Percentiles rank a stretch among this genome's conserved stretches.
phyloP scores from a whole-genome alignment of 805 yeast species.

The Candida boleticola region DNA sequence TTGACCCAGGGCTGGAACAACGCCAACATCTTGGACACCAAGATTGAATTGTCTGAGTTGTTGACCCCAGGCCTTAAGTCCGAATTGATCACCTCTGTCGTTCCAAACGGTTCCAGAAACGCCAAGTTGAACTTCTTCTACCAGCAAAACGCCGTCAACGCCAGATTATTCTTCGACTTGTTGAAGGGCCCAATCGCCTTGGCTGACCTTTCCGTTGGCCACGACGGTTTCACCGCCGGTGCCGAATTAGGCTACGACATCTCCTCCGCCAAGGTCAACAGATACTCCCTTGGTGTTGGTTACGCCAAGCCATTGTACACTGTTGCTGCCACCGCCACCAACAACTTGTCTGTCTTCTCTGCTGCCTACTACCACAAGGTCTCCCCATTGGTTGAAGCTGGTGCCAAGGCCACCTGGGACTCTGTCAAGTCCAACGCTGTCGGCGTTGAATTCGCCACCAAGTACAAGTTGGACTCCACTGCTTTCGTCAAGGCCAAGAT shows the following conservation, averaged over 20 bases:
- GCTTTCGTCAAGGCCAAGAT: constrained; percentile 96
- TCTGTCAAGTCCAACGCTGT: constrained; percentile 79
- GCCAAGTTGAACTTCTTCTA: constrained; percentile 89
- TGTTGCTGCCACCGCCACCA: constrained; percentile 77
- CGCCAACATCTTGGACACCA: constrained; percentile 87
- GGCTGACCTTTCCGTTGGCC: constrained; percentile 93
- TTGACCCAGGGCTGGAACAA: constrained; percentile 98
- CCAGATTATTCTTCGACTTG: constrained; percentile 92
- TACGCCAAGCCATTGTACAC: constrained; percentile 87
- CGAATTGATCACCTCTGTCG: constrained; percentile 81
- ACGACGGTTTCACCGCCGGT: constrained; percentile 96
- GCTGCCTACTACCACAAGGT: constrained; percentile 98
- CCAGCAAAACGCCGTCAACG: constrained; percentile 89
- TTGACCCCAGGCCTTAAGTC: constrained; percentile 94
- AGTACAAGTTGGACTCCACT: constrained; percentile 83
- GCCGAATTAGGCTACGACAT: constrained; percentile 97
- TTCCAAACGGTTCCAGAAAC: constrained; percentile 81
- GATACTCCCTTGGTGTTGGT: constrained; percentile 91
- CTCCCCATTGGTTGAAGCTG: constrained; percentile 88
- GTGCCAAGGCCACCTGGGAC: constrained; percentile 97
- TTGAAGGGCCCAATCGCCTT: constrained; percentile 93
- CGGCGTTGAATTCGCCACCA: constrained; percentile 93
- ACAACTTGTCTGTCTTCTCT: constrained; percentile 83
- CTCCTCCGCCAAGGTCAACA: constrained; percentile 86
- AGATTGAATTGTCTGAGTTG: constrained; percentile 87